These are phyloP conservation scores for Hebeloma cylindrosporum DNA, from an alignment of 768 basidiomycete species.

Conservation along the genomic window DNA sequence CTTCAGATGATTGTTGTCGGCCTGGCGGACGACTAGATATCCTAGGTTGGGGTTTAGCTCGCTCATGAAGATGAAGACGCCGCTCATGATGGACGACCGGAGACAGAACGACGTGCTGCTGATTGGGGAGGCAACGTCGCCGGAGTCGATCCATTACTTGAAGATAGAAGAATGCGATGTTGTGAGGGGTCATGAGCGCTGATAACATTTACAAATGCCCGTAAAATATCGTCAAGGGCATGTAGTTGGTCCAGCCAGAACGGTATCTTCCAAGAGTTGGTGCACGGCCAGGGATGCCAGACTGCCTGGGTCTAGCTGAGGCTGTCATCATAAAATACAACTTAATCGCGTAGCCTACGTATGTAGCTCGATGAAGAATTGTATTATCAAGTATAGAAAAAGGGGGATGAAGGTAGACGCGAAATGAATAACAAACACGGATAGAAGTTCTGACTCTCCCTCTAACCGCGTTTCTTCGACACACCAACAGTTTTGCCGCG, in stretches of 20 bases:
- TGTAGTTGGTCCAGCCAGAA: constrained; percentile 49
- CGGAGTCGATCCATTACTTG: constrained; percentile 38
- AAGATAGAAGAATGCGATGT: constrained; percentile 50
- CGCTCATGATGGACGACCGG: constrained; percentile 52
- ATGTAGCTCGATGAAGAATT: background rate
- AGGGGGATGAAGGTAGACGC: background rate
- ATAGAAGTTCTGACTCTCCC: background rate
- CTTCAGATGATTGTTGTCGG: constrained; percentile 38
- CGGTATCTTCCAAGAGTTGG: constrained; percentile 73
- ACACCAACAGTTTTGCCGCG: constrained; percentile 96
- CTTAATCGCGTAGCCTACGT: constrained; percentile 6
- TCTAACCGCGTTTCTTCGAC: constrained; percentile 80
- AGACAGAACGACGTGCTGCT: constrained; percentile 45
- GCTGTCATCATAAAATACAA: constrained; percentile 32
- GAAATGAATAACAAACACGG: background rate
- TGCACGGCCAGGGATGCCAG: constrained; percentile 42
- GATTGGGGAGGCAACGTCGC: constrained; percentile 49
- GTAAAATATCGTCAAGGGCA: constrained; percentile 59
- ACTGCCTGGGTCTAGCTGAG: constrained; percentile 42
- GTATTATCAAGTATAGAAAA: background rate
- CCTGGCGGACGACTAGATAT: constrained; percentile 54
- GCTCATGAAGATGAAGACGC: constrained; percentile 55
- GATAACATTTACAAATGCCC: constrained; percentile 78
- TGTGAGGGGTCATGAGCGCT: constrained; percentile 77
- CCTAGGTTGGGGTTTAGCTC: constrained; percentile 53